These are phyloP conservation scores for Quercus lobata DNA, from an alignment of 331 rosid species.

Conservation along the genomic window DNA sequence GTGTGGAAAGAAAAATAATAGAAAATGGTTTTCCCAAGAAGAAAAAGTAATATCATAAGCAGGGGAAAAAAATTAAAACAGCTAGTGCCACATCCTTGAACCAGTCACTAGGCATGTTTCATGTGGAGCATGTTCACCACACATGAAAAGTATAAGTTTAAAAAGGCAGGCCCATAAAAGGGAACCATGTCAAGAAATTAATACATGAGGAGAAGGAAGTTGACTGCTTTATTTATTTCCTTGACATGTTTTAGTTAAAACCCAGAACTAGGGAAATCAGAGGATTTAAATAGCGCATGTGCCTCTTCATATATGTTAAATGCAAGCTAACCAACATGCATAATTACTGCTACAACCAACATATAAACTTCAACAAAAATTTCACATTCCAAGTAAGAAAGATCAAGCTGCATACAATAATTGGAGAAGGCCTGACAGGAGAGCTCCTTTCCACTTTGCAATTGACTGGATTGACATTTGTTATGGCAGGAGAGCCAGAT, in stretches of 20 bases:
- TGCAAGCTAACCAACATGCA: slow-evolving; percentile 2
- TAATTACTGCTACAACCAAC: slow-evolving; percentile 2
- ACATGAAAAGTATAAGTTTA: neutral
- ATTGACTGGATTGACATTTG: slow-evolving; percentile 57
- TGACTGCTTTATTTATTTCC: neutral
- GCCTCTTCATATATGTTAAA: neutral
- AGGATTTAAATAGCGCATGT: neutral
- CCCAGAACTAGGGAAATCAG: slow-evolving; percentile 3
- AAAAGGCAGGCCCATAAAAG: slow-evolving; percentile 5
- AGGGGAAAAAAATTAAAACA: neutral
- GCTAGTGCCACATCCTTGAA: slow-evolving; percentile 14
- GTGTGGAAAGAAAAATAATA: neutral
- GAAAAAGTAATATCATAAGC: neutral
- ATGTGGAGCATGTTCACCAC: slow-evolving; percentile 12
- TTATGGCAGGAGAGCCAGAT: slow-evolving; percentile 52
- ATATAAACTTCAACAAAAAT: neutral
- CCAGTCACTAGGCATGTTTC: slow-evolving; percentile 4
- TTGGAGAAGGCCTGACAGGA: slow-evolving; percentile 68
- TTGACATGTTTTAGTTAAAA: neutral
- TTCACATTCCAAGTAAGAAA: slow-evolving; percentile 9
- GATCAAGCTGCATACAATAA: slow-evolving; percentile 49
- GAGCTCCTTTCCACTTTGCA: slow-evolving; percentile 82
- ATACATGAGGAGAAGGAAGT: neutral
- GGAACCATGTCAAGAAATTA: neutral
- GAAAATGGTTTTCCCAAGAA: neutral